phyloP scores from a whole-genome alignment of 495 filamentous ascomycete genomes.

The Aspergillus haitiensis region DNA sequence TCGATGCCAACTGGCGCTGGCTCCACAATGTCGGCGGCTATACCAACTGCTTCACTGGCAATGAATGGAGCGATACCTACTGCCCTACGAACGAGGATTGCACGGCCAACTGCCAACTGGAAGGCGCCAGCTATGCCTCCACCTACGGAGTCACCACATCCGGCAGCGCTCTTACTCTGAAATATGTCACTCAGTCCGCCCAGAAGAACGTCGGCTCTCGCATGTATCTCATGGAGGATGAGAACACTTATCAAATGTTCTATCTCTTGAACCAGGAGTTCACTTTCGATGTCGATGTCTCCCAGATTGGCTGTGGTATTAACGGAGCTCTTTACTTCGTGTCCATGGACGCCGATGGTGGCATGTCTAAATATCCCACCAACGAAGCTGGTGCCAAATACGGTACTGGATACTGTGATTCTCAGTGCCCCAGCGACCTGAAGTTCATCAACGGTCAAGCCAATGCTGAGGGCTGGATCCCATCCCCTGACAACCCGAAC shows the following conservation, averaged over 20 bases:
- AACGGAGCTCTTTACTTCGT: slow-evolving; percentile 73
- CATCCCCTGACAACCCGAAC: slow-evolving; percentile 59
- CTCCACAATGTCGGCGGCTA: slow-evolving; percentile 52
- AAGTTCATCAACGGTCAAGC: slow-evolving; percentile 65
- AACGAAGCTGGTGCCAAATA: slow-evolving; percentile 67
- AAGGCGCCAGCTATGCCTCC: slow-evolving; percentile 57
- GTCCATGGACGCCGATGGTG: slow-evolving; percentile 65
- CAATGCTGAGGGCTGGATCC: slow-evolving; percentile 54
- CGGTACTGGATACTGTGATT: slow-evolving; percentile 71
- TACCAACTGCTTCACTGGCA: slow-evolving; percentile 67
- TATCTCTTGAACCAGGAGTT: slow-evolving; percentile 62
- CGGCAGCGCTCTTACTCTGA: slow-evolving; percentile 56
- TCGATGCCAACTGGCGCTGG: slow-evolving; percentile 69
- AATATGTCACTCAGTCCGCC: slow-evolving; percentile 50
- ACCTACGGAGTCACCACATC: slow-evolving; percentile 58
- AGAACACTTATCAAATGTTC: slow-evolving; percentile 59
- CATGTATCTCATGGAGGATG: slow-evolving; percentile 57
- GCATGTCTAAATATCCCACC: slow-evolving; percentile 45
- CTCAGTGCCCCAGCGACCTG: slow-evolving; percentile 57
- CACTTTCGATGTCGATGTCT: slow-evolving; percentile 67
- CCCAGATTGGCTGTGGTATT: slow-evolving; percentile 64
- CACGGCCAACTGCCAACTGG: slow-evolving; percentile 58
- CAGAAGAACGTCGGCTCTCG: slow-evolving; percentile 56
- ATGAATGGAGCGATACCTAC: slow-evolving; percentile 53
- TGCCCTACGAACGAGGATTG: slow-evolving; percentile 57